Percentiles rank a stretch among this genome's conserved stretches.
These are phyloP conservation scores for Lentinula edodes DNA, from an alignment of 768 basidiomycete species.

Conservation along the genomic window DNA sequence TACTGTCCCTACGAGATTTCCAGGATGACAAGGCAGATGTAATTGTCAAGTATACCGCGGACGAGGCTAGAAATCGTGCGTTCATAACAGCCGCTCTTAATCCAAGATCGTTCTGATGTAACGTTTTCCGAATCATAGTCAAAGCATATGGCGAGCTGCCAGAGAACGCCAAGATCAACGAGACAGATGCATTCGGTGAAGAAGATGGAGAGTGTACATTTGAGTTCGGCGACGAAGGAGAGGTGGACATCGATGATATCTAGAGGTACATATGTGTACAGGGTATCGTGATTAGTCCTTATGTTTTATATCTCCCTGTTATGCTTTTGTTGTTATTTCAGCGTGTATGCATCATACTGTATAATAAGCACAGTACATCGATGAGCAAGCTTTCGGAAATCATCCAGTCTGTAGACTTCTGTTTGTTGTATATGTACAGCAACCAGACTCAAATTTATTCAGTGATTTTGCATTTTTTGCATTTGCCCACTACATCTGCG, in stretches of 20 bases:
- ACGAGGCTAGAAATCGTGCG: constrained; percentile 81
- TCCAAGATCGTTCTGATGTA: too few relatives aligned
- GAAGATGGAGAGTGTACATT: constrained; percentile 87
- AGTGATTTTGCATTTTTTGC: too few relatives aligned
- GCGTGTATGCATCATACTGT: constrained; percentile 2
- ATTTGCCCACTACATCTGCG: too few relatives aligned
- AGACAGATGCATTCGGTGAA: constrained; percentile 90
- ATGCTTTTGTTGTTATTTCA: background rate
- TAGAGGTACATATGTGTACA: constrained; percentile 27
- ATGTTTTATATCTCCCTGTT: background rate
- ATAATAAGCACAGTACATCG: background rate
- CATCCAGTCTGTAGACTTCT: too few relatives aligned
- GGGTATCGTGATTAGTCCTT: background rate
- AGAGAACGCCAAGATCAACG: constrained; percentile 94
- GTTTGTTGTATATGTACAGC: too few relatives aligned
- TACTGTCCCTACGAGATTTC: constrained; percentile 95
- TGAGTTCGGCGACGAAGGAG: constrained; percentile 86
- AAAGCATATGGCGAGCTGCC: constrained; percentile 98
- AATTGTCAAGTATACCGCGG: constrained; percentile 97
- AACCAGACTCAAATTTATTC: too few relatives aligned
- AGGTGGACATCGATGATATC: constrained; percentile 89
- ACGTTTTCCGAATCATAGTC: constrained; percentile 34
- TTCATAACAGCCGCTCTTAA: constrained; percentile 10
- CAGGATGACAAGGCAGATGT: constrained; percentile 99
- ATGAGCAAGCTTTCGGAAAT: too few relatives aligned